phyloP scores from a whole-genome alignment of 352 stramenopile species.

The Phytophthora constricta region DNA sequence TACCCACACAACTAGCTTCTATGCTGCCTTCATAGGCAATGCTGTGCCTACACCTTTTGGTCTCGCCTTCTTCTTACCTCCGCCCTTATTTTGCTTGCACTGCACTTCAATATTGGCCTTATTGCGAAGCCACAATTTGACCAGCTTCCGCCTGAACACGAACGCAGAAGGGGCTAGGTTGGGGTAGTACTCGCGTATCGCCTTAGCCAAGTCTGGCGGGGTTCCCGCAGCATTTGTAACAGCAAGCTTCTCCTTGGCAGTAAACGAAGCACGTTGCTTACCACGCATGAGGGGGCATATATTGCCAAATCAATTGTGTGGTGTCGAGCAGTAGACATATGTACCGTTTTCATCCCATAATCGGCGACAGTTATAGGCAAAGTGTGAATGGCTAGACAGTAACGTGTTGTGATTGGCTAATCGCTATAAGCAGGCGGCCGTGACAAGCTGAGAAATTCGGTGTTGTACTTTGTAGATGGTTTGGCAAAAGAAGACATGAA shows the following conservation, averaged over 20 bases:
- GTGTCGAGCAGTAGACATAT: neutral
- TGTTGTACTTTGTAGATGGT: no score
- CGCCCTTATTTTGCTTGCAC: neutral
- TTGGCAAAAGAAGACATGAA: no score
- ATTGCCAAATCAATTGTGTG: neutral
- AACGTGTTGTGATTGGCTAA: neutral
- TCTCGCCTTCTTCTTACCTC: slow-evolving; percentile 3
- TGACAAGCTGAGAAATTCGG: neutral
- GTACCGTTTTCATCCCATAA: neutral
- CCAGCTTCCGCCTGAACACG: neutral
- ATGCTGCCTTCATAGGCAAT: neutral
- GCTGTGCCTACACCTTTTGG: slow-evolving; percentile 1
- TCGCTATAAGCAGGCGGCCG: neutral
- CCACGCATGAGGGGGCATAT: neutral
- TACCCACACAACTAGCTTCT: slow-evolving; percentile 9
- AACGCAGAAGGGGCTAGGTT: neutral
- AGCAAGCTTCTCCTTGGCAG: neutral
- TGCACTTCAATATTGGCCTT: neutral
- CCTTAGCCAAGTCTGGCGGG: neutral
- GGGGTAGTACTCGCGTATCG: neutral
- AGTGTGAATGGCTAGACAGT: neutral
- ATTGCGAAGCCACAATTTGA: neutral
- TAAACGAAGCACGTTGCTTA: neutral
- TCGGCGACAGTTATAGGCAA: neutral
- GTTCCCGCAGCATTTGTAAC: neutral